Conservation (phyloP, 2,329 filamentous ascomycete genomes). For the Talaromyces sp. region DNA sequence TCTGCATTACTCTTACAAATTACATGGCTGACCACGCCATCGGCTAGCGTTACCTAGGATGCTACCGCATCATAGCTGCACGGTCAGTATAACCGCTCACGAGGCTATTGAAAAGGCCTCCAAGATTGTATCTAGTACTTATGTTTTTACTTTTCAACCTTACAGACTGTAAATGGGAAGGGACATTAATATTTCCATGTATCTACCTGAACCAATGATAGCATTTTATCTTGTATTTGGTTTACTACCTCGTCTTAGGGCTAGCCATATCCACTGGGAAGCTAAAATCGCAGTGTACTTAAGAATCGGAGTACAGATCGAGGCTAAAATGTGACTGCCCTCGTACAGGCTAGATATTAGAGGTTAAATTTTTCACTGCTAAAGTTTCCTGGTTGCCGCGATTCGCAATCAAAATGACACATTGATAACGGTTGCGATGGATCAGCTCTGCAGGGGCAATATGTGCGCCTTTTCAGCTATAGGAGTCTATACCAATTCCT, state of each 20-base stretch:
- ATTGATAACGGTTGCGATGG: not conserved
- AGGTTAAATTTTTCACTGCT: not conserved
- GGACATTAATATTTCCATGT: not conserved
- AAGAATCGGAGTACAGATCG: not conserved
- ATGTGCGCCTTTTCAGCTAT: too few species aligned
- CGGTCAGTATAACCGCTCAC: constrained; percentile 61
- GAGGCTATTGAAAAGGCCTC: constrained; percentile 72
- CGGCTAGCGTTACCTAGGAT: not conserved
- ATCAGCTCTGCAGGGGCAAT: not conserved
- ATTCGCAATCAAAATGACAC: not conserved
- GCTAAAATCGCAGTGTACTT: not conserved
- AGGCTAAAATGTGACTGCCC: not conserved
- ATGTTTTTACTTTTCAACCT: not conserved
- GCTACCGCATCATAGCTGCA: not conserved
- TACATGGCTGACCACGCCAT: not conserved
- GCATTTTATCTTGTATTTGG: not conserved
- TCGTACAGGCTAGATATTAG: not conserved
- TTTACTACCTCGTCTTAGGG: not conserved
- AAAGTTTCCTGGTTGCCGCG: not conserved
- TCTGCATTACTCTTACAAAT: not conserved
- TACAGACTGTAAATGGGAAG: not conserved
- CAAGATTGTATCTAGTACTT: not conserved
- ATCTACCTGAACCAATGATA: not conserved
- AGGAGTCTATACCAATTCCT: too few species aligned
- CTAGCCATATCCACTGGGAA: not conserved